Conservation (phyloP, 2,329 filamentous ascomycete species). For the Cladophialophora carrionii region DNA sequence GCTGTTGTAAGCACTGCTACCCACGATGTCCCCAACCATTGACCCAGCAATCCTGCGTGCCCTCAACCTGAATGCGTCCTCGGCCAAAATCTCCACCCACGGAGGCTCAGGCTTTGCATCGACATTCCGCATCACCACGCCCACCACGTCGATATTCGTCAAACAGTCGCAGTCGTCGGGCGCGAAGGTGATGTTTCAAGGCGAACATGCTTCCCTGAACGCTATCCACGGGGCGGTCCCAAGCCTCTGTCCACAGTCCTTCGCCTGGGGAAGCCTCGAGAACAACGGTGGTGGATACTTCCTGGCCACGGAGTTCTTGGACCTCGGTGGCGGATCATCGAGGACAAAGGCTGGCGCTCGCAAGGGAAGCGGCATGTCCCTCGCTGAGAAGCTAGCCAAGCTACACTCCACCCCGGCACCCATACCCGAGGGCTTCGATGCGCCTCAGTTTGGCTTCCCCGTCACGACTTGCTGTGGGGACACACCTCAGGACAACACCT, state of each 20-base stretch:
- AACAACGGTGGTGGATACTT: conserved; percentile 53
- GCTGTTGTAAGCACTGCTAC: background rate
- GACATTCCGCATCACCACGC: conserved; percentile 48
- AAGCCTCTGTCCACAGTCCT: conserved; percentile 72
- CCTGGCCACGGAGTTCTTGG: conserved; percentile 77
- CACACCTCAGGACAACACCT: conserved; percentile 79
- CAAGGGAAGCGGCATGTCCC: conserved; percentile 58
- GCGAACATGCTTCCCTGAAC: conserved; percentile 82
- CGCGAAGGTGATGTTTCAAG: conserved; percentile 53
- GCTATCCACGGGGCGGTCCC: conserved; percentile 75
- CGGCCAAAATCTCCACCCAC: conserved; percentile 45
- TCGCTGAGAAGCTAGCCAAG: conserved; percentile 76
- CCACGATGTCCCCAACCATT: conserved; percentile 30
- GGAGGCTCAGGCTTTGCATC: conserved; percentile 51
- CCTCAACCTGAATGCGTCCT: conserved; percentile 44
- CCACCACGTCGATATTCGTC: conserved; percentile 46
- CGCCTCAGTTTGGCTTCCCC: conserved; percentile 78
- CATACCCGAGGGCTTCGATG: conserved; percentile 60
- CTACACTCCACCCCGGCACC: conserved; percentile 78
- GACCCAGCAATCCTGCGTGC: conserved; percentile 45
- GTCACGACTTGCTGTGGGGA: conserved; percentile 84
- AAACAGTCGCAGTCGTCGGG: conserved; percentile 44
- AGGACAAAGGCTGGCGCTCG: conserved; percentile 43
- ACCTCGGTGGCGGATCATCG: conserved; percentile 55
- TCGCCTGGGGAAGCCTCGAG: conserved; percentile 68